Percentiles rank a stretch among this genome's conserved stretches.
Conservation (phyloP, 2,329 filamentous ascomycete genomes). For the Aspergillus sp. region DNA sequence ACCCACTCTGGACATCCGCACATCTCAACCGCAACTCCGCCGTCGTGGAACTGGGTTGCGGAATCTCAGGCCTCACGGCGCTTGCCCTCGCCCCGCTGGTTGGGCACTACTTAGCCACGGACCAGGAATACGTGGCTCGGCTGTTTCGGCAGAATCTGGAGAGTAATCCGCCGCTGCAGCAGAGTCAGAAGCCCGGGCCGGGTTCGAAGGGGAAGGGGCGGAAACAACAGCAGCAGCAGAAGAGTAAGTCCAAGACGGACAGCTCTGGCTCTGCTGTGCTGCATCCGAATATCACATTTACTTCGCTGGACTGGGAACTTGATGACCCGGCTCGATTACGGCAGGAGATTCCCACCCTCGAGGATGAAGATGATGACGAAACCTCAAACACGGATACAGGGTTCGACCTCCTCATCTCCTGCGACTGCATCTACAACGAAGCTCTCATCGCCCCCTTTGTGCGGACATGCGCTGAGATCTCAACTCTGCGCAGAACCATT, state of each 20-base stretch:
- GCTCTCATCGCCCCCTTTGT: constrained; percentile 80
- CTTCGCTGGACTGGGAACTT: constrained; percentile 80
- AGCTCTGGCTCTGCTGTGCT: not conserved
- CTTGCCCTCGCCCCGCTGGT: constrained; percentile 68
- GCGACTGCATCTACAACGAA: constrained; percentile 96
- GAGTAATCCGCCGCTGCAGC: constrained; percentile 36
- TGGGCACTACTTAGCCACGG: constrained; percentile 74
- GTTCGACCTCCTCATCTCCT: constrained; percentile 78
- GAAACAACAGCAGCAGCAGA: constrained; percentile 8
- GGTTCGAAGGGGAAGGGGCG: constrained; percentile 14
- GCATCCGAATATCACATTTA: constrained; percentile 58
- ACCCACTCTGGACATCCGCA: constrained; percentile 63
- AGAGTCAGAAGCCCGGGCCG: not conserved
- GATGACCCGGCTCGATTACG: constrained; percentile 46
- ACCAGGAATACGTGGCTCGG: constrained; percentile 82
- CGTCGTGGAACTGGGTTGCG: constrained; percentile 84
- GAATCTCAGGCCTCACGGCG: constrained; percentile 80
- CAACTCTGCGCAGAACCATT: constrained; percentile 52
- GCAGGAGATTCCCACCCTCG: constrained; percentile 36
- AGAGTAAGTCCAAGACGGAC: not conserved
- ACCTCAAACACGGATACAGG: constrained; percentile 39
- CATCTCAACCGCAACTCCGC: constrained; percentile 61
- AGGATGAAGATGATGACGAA: not conserved
- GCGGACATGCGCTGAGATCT: constrained; percentile 77
- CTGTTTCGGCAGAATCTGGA: constrained; percentile 76